A percentile compares a stretch with the other conserved stretches of the same genome.
These are phyloP conservation scores for Parmelia sp. DNA, from an alignment of 495 filamentous ascomycete species.

Conservation along the genomic window DNA sequence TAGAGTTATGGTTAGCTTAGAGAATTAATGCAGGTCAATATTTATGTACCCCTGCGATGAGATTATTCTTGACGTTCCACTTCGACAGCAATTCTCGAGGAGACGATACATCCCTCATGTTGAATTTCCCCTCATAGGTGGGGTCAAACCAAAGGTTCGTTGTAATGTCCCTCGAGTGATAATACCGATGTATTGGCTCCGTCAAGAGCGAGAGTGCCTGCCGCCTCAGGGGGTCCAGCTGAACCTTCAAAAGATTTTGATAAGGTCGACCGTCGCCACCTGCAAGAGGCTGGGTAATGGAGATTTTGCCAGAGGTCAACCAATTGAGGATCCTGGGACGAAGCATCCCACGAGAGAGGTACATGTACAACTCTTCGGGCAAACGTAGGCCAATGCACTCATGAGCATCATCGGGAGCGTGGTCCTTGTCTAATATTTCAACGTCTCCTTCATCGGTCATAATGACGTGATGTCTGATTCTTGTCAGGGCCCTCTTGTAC, in stretches of 20 bases:
- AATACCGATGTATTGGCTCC: conserved; percentile 71
- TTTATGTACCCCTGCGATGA: conserved; percentile 19
- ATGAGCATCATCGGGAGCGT: conserved; percentile 72
- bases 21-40: not conserved
- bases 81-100: conserved; percentile 55
- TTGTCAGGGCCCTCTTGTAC: conserved; percentile 75
- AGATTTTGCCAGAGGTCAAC: conserved; percentile 68
- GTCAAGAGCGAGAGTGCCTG: conserved; percentile 70
- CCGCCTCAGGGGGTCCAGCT: conserved; percentile 64
- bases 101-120: conserved; percentile 54
- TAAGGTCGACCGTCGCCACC: conserved; percentile 75
- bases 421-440: conserved; percentile 59
- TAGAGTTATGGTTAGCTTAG: conserved; percentile 5
- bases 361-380: conserved; percentile 86
- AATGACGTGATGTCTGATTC: conserved; percentile 78
- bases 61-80: conserved; percentile 63
- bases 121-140: conserved; percentile 55
- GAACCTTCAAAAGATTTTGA: conserved; percentile 63
- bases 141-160: conserved; percentile 83
- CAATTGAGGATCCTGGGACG: conserved; percentile 73
- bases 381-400: conserved; percentile 84
- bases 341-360: conserved; percentile 76
- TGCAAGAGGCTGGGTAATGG: conserved; percentile 72
- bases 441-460: conserved; percentile 70
- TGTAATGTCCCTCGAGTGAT: conserved; percentile 65